Conservation (phyloP, 345 rosid genomes). For the Moringa oleifera region DNA sequence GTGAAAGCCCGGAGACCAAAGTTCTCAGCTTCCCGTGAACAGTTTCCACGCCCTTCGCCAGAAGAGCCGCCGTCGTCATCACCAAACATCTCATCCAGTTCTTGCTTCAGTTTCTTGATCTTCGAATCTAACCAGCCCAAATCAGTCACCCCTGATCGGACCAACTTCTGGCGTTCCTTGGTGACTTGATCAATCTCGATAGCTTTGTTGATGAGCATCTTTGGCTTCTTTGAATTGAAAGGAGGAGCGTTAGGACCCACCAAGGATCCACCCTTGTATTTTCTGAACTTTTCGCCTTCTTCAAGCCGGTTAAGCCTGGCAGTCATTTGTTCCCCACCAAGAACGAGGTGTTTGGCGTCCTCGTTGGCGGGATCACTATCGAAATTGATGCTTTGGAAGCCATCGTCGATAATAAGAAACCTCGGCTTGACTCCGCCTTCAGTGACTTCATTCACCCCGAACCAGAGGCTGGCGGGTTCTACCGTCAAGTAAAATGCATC, state of each 20-base stretch:
- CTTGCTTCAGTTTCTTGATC: conserved; percentile 38
- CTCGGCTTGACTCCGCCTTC: conserved; percentile 63
- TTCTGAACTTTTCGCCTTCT: conserved; percentile 63
- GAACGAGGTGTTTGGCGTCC: conserved; percentile 60
- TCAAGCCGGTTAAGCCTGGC: conserved; percentile 61
- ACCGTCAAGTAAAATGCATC: conserved; percentile 85
- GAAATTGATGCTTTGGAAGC: conserved; percentile 66
- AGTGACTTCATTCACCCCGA: conserved; percentile 59
- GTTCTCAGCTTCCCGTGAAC: conserved; percentile 21
- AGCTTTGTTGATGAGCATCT: conserved; percentile 67
- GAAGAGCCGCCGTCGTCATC: no score
- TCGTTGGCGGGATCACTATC: conserved; percentile 42
- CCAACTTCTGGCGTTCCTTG: conserved; percentile 41
- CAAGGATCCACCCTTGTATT: conserved; percentile 54
- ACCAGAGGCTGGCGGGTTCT: conserved; percentile 71
- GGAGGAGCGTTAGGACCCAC: conserved; percentile 33
- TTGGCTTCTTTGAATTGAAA: conserved; percentile 57
- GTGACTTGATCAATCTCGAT: conserved; percentile 60
- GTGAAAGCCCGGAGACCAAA: conserved; percentile 59
- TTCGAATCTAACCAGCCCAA: conserved; percentile 26
- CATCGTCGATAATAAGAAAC: conserved; percentile 84
- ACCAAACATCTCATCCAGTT: conserved; percentile 42
- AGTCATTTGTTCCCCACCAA: conserved; percentile 90
- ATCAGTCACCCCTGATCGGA: conserved; percentile 37
- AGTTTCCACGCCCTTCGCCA: conserved; percentile 9